Percentiles rank a stretch among this genome's conserved stretches.
Evolutionary conservation across 768 basidiomycete genomes (phyloP).

Genomic region (Agrocybe chaxingu): DNA sequence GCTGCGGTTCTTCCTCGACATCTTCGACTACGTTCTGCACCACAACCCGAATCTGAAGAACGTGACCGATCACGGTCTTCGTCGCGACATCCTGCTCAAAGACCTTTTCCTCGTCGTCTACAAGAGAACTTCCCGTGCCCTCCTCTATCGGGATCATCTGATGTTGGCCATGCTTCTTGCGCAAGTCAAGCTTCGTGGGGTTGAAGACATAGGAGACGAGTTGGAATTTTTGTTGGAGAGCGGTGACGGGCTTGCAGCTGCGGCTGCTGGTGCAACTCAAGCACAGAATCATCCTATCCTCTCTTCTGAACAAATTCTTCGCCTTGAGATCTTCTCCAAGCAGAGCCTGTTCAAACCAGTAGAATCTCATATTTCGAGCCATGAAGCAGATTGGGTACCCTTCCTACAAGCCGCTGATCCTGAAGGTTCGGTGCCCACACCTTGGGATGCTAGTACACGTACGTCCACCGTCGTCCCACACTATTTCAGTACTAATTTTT

Average conservation of each 20-base stretch:
- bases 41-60: slow-evolving; percentile 88
- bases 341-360: slow-evolving; percentile 79
- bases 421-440: slow-evolving; percentile 66
- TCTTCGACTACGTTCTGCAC: slow-evolving; percentile 92
- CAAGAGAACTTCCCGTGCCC: slow-evolving; percentile 83
- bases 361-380: slow-evolving; percentile 53
- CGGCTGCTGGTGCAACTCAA: slow-evolving; percentile 27
- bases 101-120: slow-evolving; percentile 90
- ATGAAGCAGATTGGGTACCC: slow-evolving; percentile 64
- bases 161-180: slow-evolving; percentile 89
- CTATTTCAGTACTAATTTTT: slow-evolving; percentile 8
- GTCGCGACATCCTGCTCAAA: slow-evolving; percentile 77
- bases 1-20: slow-evolving; percentile 94
- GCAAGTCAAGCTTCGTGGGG: slow-evolving; percentile 80
- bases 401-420: slow-evolving; percentile 70
- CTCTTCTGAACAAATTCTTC: slow-evolving; percentile 62
- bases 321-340: slow-evolving; percentile 69
- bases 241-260: slow-evolving; percentile 57
- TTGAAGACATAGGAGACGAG: slow-evolving; percentile 80
- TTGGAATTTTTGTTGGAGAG: slow-evolving; percentile 91
- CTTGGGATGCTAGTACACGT: slow-evolving; percentile 82
- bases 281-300: slow-evolving; percentile 46
- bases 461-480: slow-evolving; percentile 29
- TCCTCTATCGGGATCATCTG: slow-evolving; percentile 87
- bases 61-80: slow-evolving; percentile 66